Evolutionary conservation across 2,329 filamentous ascomycete genomes (phyloP), one percentile per base, ranked within the genome.

Genomic region (Fusarium sp.): DNA sequence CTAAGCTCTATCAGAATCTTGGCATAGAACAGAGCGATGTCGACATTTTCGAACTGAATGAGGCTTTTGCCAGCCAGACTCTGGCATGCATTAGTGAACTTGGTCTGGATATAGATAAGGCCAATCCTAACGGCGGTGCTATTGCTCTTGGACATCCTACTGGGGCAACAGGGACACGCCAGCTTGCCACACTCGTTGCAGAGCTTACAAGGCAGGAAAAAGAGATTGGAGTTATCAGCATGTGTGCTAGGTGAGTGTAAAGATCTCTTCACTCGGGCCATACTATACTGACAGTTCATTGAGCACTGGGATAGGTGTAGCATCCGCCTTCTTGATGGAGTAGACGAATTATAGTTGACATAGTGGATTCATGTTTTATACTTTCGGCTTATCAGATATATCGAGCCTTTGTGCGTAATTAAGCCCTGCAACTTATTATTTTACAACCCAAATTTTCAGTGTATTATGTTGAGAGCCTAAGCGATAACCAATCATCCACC

Each of bases 41-140:
- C 0, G 87, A 91, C 35, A 83, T 95, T 12, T 97, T 93, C 93
- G 94, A 97, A 82, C 91, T 98, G 79, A 97, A 97, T 78, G 94
- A 98, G 85, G 88, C 88, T 5, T 91, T 91, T 78, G 88, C 88
- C 4, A 89, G 86, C 71, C 88, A 91, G 79, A 83, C 86, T 3
- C 77, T 91, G 10, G 85, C 97, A 79, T 94, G 91, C 71, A 81
- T 94, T 42, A 83, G 92, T 63, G 86, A 88, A 73, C 79, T 95
- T 18, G 91, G 90, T 0, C 80, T 95, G 80, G 85, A 90, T 73
- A 80, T 86, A 46, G 87, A 87, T 6, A 91, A 87, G 80, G 91
- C 98, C 26, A 98, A 98, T 80, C 93, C 93, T 1, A 94, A 96
- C 74, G 94, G 94, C 62, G 94, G 94, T 38, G 94, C 94, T 2